Evolutionary conservation across 257 asterid genomes (phyloP).

Genomic region (Forsythia viridissima): DNA sequence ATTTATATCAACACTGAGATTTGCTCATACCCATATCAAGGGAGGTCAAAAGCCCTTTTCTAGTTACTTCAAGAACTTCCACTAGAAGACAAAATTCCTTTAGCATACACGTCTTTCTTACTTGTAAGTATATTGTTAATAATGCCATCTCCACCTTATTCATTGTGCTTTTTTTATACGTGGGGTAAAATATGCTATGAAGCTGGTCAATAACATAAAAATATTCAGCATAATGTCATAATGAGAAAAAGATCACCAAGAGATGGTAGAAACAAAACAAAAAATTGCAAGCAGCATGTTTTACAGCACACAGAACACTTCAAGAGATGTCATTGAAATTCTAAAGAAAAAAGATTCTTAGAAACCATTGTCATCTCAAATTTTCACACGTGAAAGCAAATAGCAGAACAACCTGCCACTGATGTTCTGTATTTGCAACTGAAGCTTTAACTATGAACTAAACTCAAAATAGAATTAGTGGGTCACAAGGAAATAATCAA

Average conservation of each 20-base stretch:
- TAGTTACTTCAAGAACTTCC: not conserved
- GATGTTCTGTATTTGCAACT: not conserved
- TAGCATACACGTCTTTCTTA: too few species aligned
- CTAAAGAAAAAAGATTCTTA: not conserved
- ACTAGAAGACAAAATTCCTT: not conserved
- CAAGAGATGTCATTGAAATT: not conserved
- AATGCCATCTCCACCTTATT: too few species aligned
- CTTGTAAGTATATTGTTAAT: too few species aligned
- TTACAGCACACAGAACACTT: too few species aligned
- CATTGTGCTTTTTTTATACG: too few species aligned
- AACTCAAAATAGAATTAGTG: not conserved
- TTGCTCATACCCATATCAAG: not conserved
- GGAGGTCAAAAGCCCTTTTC: not conserved
- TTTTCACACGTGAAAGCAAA: not conserved
- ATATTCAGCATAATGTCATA: too few species aligned
- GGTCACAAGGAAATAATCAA: not conserved
- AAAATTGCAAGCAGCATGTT: too few species aligned
- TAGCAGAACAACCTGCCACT: not conserved
- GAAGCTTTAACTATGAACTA: not conserved
- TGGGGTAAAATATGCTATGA: too few species aligned
- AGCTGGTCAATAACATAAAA: too few species aligned
- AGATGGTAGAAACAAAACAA: too few species aligned
- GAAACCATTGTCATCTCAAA: not conserved
- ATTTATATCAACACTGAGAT: not conserved
- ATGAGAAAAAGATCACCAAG: too few species aligned